phyloP scores from a whole-genome alignment of 495 filamentous ascomycete species.

The Podospora fimiseda region DNA sequence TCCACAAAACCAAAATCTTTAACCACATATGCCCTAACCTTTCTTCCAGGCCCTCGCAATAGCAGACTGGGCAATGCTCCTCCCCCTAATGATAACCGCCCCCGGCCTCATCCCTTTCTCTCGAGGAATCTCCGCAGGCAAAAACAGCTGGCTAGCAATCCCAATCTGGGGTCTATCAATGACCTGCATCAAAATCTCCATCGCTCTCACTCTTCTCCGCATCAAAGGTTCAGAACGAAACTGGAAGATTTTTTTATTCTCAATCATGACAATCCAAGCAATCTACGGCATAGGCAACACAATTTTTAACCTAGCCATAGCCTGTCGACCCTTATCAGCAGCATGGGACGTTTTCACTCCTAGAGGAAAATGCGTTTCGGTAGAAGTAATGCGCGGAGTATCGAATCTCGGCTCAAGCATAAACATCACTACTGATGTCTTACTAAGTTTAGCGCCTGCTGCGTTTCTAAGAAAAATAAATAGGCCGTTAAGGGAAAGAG shows the following conservation, averaged over 20 bases:
- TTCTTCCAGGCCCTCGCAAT: conserved; percentile 16
- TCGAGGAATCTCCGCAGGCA: conserved; percentile 3
- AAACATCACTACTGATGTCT: conserved; percentile 24
- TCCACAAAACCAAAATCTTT: no score
- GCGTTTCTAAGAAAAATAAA: conserved; percentile 23
- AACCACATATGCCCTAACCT: neutral
- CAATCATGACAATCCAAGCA: conserved; percentile 41
- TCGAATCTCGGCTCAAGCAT: conserved; percentile 17
- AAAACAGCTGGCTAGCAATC: conserved; percentile 21
- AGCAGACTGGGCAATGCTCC: conserved; percentile 18
- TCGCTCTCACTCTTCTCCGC: conserved; percentile 23
- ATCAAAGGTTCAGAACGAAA: conserved; percentile 29
- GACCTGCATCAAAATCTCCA: conserved; percentile 26
- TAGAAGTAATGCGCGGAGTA: conserved; percentile 13
- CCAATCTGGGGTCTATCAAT: conserved; percentile 24
- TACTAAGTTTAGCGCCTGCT: conserved; percentile 19
- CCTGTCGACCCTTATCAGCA: conserved; percentile 17
- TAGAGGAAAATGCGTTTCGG: conserved; percentile 11
- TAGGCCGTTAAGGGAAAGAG: conserved; percentile 21
- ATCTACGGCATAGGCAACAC: conserved; percentile 47
- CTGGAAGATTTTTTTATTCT: conserved; percentile 48
- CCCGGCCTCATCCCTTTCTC: conserved; percentile 11
- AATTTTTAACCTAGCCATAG: conserved; percentile 18
- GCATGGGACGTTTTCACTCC: conserved; percentile 17
- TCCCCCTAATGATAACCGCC: conserved; percentile 11